Evolutionary conservation across 495 filamentous ascomycete species (phyloP).

Genomic region (Penicillium malachiteum): DNA sequence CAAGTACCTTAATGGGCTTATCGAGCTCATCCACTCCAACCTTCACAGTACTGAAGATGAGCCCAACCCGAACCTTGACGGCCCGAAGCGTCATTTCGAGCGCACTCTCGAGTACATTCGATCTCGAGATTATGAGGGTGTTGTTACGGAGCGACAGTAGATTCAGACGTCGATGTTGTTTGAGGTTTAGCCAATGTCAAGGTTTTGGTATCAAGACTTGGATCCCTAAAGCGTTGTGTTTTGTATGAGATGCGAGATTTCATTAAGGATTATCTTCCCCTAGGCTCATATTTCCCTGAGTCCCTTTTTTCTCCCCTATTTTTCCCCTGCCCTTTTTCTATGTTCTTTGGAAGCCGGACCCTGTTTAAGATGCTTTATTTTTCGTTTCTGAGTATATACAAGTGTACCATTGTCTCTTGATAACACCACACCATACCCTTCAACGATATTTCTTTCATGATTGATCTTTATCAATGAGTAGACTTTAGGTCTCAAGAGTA

Average conservation of each 20-base stretch:
- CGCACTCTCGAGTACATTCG: constrained; percentile 91
- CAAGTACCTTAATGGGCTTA: constrained; percentile 96
- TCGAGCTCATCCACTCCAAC: constrained; percentile 97
- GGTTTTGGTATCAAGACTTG: not conserved
- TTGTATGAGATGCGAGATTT: constrained; percentile 3
- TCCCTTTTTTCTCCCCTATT: not conserved
- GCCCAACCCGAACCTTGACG: constrained; percentile 74
- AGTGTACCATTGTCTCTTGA: constrained; percentile 33
- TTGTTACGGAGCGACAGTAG: constrained; percentile 69
- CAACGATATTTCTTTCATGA: constrained; percentile 10
- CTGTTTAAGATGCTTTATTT: constrained; percentile 11
- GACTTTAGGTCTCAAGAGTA: not conserved
- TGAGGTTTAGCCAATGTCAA: not conserved
- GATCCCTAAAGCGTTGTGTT: not conserved
- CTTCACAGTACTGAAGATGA: constrained; percentile 72
- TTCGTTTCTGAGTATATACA: constrained; percentile 33
- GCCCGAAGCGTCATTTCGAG: constrained; percentile 86
- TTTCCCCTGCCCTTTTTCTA: not conserved
- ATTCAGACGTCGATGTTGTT: not conserved
- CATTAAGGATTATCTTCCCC: not conserved
- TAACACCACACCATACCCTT: constrained; percentile 27
- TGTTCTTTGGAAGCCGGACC: constrained; percentile 22
- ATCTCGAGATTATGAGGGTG: constrained; percentile 87
- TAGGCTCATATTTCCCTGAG: not conserved
- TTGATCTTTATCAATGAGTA: not conserved